Conservation (phyloP, 75 land plant genomes). For the Isoetes taiwanensis region DNA sequence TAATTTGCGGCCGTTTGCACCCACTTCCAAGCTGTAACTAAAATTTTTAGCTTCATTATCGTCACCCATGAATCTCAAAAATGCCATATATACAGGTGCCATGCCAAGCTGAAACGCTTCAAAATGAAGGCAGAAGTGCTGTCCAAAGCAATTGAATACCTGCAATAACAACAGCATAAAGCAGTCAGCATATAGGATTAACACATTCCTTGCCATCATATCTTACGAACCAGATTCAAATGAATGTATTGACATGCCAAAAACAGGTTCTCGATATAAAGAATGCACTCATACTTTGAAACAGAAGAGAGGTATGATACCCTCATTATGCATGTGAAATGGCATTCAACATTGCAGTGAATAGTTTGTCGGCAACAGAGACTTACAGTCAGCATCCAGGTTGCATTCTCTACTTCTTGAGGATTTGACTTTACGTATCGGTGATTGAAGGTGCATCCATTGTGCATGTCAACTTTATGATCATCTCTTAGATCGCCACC, state of each 20-base stretch:
- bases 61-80: constrained; percentile 41
- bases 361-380: neutral
- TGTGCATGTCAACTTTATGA: constrained; percentile 48
- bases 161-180: neutral
- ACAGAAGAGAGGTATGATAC: neutral
- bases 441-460: constrained; percentile 43
- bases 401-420: constrained; percentile 47
- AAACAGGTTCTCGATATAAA: too few relatives aligned
- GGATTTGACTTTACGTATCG: constrained; percentile 52
- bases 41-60: constrained; percentile 36
- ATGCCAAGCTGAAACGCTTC: constrained; percentile 39
- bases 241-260: too few relatives aligned
- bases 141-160: constrained; percentile 40
- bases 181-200: neutral
- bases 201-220: neutral
- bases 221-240: too few relatives aligned
- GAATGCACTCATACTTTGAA: too few relatives aligned
- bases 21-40: constrained; percentile 45
- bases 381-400: constrained; percentile 54
- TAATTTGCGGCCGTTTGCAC: constrained; percentile 37
- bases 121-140: constrained; percentile 43
- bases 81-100: neutral
- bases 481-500: constrained; percentile 41
- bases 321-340: neutral
- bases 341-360: too few relatives aligned